Percentiles rank a stretch among this genome's conserved stretches.
Conservation (phyloP, 768 basidiomycete species). For the Hygrophorus pudorinus region DNA sequence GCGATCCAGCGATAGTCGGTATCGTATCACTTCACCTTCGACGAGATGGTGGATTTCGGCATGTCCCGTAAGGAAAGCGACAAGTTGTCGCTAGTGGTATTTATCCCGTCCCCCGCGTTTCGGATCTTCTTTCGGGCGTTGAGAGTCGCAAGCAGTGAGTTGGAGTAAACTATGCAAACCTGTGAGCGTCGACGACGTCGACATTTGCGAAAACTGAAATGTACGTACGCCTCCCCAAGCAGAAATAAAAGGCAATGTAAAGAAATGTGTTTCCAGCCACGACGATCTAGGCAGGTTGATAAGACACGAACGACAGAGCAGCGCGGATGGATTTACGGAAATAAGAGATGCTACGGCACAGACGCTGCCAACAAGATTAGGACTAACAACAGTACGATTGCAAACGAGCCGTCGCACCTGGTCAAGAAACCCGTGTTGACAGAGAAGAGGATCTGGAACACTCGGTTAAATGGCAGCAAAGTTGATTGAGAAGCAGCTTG, state of each 20-base stretch:
- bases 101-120: constrained; percentile 22
- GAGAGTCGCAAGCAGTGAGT: constrained; percentile 42
- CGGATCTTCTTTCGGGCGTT: constrained; percentile 34
- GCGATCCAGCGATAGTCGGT: not conserved
- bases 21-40: constrained; percentile 3
- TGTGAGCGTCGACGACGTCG: not conserved
- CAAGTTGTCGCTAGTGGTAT: constrained; percentile 16
- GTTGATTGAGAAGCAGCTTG: constrained; percentile 11
- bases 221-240: constrained; percentile 35
- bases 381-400: constrained; percentile 23
- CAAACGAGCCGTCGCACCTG: constrained; percentile 19
- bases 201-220: not conserved
- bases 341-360: constrained; percentile 42
- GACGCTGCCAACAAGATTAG: constrained; percentile 15
- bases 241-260: constrained; percentile 45
- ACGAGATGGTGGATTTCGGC: not conserved
- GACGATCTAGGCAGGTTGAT: constrained; percentile 21
- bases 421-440: constrained; percentile 37
- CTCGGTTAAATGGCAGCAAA: not conserved
- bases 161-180: constrained; percentile 32
- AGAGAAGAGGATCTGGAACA: constrained; percentile 38
- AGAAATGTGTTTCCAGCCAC: constrained; percentile 26
- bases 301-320: not conserved
- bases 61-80: constrained; percentile 10
- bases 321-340: constrained; percentile 20